phyloP scores from a whole-genome alignment of 441 rosid genomes.

The Arabidopsis hybrid region DNA sequence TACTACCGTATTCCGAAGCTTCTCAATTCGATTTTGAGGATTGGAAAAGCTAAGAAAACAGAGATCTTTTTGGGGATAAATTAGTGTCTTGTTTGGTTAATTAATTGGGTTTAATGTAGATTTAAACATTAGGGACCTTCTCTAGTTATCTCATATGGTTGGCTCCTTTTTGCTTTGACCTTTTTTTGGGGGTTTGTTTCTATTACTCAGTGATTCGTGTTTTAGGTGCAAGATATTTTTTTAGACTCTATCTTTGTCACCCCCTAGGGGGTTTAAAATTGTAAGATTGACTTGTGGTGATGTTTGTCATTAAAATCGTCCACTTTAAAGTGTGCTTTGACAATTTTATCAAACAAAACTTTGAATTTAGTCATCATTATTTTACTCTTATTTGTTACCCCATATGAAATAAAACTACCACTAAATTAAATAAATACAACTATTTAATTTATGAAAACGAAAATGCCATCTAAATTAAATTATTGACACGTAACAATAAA shows the following conservation, averaged over 20 bases:
- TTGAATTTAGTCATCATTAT: too few species aligned
- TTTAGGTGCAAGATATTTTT: slow-evolving; percentile 14
- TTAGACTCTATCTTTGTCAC: not conserved
- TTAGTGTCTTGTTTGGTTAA: slow-evolving; percentile 26
- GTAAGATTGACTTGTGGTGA: not conserved
- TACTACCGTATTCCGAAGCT: not conserved
- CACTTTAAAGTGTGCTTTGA: not conserved
- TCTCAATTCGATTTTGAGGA: slow-evolving; percentile 32
- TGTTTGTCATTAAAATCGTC: not conserved
- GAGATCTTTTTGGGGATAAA: slow-evolving; percentile 28
- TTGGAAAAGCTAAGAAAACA: slow-evolving; percentile 30
- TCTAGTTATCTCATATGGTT: slow-evolving; percentile 21
- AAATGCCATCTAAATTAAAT: too few species aligned
- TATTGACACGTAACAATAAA: too few species aligned
- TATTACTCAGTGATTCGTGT: slow-evolving; percentile 24
- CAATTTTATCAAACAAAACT: not conserved
- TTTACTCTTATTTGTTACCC: too few species aligned
- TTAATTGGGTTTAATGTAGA: slow-evolving; percentile 38
- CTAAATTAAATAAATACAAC: too few species aligned
- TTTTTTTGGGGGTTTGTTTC: not conserved
- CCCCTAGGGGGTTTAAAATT: not conserved
- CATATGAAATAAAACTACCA: too few species aligned
- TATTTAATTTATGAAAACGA: too few species aligned
- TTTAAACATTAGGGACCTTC: slow-evolving; percentile 24
- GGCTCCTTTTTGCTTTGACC: slow-evolving; percentile 24